Evolutionary conservation across 2,329 filamentous ascomycete genomes (phyloP), one percentile per base, ranked within the genome.

Genomic region (Scedosporium dehoogii): DNA sequence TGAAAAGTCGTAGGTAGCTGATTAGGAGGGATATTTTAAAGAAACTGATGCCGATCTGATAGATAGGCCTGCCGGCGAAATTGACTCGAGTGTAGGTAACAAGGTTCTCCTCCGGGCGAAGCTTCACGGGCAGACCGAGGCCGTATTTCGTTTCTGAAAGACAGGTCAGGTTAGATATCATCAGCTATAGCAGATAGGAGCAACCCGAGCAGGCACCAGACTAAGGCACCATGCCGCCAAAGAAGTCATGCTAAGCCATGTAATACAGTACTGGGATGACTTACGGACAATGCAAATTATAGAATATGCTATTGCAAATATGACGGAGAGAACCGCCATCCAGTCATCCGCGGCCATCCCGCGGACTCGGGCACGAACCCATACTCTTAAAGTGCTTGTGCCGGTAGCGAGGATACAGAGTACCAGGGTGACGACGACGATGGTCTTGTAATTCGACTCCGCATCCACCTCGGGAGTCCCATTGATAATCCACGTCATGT

Each of bases 1-100:
- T 75, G 44, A 83, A 72, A 1, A 84, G 74, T 6, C 79, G 76
- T 21, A 82, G 69, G 65, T 82, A 83, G 65, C 78, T 81, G 66
- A 83, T 76, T 63, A 81, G 72, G 2, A 83, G 71, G 0, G 81
- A 79, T 27, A 82, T 76, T 67, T 84, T 84, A 74, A 84, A 84
- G 63, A 81, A 81, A 63, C 78, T 79, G 68, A 84, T 81, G 42
- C 81, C 81, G 7, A 81, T 59, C 64, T 82, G 80, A 64, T 84
- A 84, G 56, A 83, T 76, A 0, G 81, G 81, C 2, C 81, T 75
- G 1, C 80, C 81, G 4, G 78, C 78, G 65, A 75, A 83, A 68
- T 84, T 84, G 67, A 81, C 71, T 60, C 79, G 68, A 0, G 77
- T 79, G 67, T 82, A 83, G 0, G 71, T 70, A 4, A 75, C 63